Evolutionary conservation across 2,329 filamentous ascomycete species (phyloP).

Genomic region (Ascochyta fabae): DNA sequence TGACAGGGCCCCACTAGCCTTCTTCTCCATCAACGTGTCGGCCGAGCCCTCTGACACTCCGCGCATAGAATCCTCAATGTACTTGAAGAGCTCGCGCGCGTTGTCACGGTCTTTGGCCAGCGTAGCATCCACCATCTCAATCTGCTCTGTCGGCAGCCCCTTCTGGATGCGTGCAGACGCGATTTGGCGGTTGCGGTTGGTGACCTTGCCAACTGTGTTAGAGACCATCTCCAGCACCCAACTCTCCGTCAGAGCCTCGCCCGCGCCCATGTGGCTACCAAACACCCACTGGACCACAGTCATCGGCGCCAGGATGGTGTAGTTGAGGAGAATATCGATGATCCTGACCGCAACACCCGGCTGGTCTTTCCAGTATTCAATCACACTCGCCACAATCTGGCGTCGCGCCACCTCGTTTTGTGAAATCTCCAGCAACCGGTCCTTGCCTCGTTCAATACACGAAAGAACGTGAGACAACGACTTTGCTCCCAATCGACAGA

Average conservation of each 20-base stretch:
- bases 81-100: constrained; percentile 80
- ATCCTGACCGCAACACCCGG: constrained; percentile 91
- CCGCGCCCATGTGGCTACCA: constrained; percentile 67
- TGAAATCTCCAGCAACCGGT: constrained; percentile 81
- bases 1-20: constrained; percentile 55
- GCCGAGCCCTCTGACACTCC: constrained; percentile 76
- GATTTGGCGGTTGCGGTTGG: constrained; percentile 82
- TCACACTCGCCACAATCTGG: constrained; percentile 89
- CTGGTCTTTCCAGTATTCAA: constrained; percentile 92
- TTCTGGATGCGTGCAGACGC: constrained; percentile 67
- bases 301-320: constrained; percentile 86
- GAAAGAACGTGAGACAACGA: constrained; percentile 95
- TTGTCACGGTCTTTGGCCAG: constrained; percentile 72
- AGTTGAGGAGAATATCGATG: constrained; percentile 96
- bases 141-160: constrained; percentile 62
- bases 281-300: constrained; percentile 92
- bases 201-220: constrained; percentile 89
- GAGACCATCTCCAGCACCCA: constrained; percentile 90
- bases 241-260: constrained; percentile 71
- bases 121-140: constrained; percentile 68
- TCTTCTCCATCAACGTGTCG: constrained; percentile 77
- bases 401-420: constrained; percentile 74
- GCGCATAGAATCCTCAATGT: constrained; percentile 78
- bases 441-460: constrained; percentile 93
- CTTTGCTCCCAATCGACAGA: constrained; percentile 93